Base-by-base conservation (phyloP, 305 asterid species). In the Galium porrigens region DNA sequence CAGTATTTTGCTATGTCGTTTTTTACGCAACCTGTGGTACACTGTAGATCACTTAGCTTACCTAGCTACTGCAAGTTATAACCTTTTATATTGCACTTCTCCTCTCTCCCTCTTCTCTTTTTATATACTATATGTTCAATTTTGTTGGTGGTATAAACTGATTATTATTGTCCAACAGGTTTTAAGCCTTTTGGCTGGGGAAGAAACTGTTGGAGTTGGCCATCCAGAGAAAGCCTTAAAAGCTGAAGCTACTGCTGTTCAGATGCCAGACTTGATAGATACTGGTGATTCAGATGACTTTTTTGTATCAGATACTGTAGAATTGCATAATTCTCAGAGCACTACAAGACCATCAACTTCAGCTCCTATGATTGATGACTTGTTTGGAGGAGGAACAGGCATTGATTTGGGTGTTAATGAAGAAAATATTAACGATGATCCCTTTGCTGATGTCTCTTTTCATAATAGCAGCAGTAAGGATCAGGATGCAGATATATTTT, bases 381-480 rank as follows among this genome's bases (percentile, higher is more conserved):
- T 92, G 62, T 84, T 89, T 71, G 94, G 89, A 30, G 94, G 72
- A 80, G 70, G 69, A 72, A 65, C 72, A 65, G 75, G 72, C 33
- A 77, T 72, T 57, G 66, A 70, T 73, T 78, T 69, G 66, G 72
- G 72, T 70, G 66, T 77, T 65, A 56, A 62, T 41, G 82, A 55
- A 69, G 82, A 75, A 48, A 82, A 80, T 48, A 74, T 71, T 63
- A 89, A 83, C 61, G 94, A 85, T 73, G 99, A 92, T 78, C 96
- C 96, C 62, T 92, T 92, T 76, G 95, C 94, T 20, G 96, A 87
- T 75, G 99, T 92, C 73, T 85, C 95, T 10, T 92, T 92, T 61
- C 86, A 84, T 79, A 74, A 30, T 73, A 70, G 68, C 77, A 78
- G 70, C 70, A 81, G 70, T 65, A 85, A 77, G 65, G 86, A 73